Conservation (phyloP, 2,329 filamentous ascomycete genomes). For the Hypocrella siamensis region DNA sequence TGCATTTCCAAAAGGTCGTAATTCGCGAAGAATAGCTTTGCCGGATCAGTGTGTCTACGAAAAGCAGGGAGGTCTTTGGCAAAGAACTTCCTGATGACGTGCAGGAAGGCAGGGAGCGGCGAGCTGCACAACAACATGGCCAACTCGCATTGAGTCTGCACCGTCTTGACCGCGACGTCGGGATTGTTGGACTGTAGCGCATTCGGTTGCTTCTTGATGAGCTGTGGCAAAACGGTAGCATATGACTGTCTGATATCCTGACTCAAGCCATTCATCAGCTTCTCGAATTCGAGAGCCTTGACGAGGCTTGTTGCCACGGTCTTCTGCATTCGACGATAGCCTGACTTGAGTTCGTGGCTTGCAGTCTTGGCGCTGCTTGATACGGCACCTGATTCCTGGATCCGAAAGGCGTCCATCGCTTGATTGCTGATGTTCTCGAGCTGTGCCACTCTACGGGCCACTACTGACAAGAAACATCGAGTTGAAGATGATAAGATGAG, state of each 20-base stretch:
- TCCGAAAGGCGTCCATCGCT: conserved; percentile 35
- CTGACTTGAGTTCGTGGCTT: conserved; percentile 37
- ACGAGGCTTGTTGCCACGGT: conserved; percentile 35
- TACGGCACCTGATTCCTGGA: conserved; percentile 23
- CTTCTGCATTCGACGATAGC: conserved; percentile 38
- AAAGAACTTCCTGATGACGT: conserved; percentile 51
- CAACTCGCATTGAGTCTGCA: conserved; percentile 34
- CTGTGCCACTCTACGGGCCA: conserved; percentile 47
- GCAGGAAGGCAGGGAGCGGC: conserved; percentile 30
- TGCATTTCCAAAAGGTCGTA: conserved; percentile 53
- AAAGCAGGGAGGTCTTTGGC: conserved; percentile 41
- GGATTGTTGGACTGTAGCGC: conserved; percentile 25
- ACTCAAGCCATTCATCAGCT: conserved; percentile 35
- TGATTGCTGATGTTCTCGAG: conserved; percentile 33
- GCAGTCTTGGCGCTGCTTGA: conserved; percentile 21
- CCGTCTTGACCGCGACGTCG: conserved; percentile 26
- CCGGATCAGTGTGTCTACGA: conserved; percentile 43
- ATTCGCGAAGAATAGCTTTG: conserved; percentile 57
- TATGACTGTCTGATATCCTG: conserved; percentile 36
- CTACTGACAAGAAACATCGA: conserved; percentile 54
- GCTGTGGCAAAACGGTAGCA: conserved; percentile 25
- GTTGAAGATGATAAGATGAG: conserved; percentile 59
- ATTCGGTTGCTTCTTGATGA: conserved; percentile 30
- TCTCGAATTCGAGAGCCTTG: conserved; percentile 46
- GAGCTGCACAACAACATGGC: conserved; percentile 32